Base-by-base conservation (phyloP, 2,329 filamentous ascomycete species). In the Exutisphaerella laricina region DNA sequence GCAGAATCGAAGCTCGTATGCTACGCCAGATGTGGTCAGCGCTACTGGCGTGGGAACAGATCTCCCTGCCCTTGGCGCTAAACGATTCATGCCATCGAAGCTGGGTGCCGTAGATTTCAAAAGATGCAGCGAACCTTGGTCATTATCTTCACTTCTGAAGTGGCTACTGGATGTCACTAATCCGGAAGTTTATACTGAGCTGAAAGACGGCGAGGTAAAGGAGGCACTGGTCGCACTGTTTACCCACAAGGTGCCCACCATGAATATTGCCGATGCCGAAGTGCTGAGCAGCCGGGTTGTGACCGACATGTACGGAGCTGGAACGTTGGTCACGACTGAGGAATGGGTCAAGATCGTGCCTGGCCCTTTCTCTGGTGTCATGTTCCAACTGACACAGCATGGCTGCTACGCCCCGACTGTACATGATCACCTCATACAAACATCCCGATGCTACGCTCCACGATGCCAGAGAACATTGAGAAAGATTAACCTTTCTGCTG, bases 261-360 rank as follows among this genome's bases (percentile, higher is more conserved):
- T 98, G 88, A 97, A 98, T 57, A 90, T 92, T 30, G 89, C 90
- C 4, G 94, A 98, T 70, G 92, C 92, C 0, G 92, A 98, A 63
- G 84, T 82, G 1, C 72, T 98, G 39, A 87, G 86, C 49, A 77
- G 79, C 45, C 80, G 79, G 29, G 85, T 95, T 0, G 81, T 94
- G 2, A 73, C 80, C 41, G 78, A 82, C 34, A 92, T 98, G 86
- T 78, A 90, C 52, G 75, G 78, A 17, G 80, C 83, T 6, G 83
- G 82, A 28, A 86, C 88, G 8, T 70, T 98, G 22, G 72, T 94
- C 4, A 82, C 83, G 10, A 90, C 96, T 23, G 92, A 98, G 64
- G 94, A 98, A 68, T 98, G 94, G 92, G 84, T 98, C 53, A 96
- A 94, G 61, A 89, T 97, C 60, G 85, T 87, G 5, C 73, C 77